These are phyloP conservation scores for Polyporus arcularius DNA, from an alignment of 768 basidiomycete species.

Conservation along the genomic window DNA sequence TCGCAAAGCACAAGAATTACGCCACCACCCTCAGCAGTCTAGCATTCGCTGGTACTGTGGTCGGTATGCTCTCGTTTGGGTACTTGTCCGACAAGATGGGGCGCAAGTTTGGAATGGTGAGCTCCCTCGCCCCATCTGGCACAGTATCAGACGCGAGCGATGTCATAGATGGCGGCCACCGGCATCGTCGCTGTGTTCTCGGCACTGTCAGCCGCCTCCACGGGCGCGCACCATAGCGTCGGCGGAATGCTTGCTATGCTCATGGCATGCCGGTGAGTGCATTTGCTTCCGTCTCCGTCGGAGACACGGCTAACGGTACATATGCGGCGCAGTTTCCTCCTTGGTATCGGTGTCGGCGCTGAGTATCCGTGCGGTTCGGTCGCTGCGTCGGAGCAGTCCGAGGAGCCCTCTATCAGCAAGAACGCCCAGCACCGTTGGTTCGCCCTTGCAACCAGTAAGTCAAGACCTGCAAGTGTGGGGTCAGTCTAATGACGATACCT, in stretches of 20 bases:
- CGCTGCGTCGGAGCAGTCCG: slow-evolving; percentile 87
- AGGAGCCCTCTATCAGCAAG: slow-evolving; percentile 76
- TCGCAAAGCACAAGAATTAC: slow-evolving; percentile 54
- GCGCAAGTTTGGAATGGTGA: slow-evolving; percentile 86
- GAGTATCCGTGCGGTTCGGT: slow-evolving; percentile 92
- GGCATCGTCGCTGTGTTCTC: slow-evolving; percentile 86
- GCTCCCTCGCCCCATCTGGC: slow-evolving; percentile 14
- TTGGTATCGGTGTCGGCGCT: slow-evolving; percentile 87
- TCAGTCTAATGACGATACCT: neutral
- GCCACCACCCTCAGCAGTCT: slow-evolving; percentile 64
- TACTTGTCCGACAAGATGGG: slow-evolving; percentile 86
- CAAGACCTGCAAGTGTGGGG: neutral
- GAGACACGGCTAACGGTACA: neutral
- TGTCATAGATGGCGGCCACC: slow-evolving; percentile 70
- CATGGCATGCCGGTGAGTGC: slow-evolving; percentile 66
- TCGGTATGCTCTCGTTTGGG: slow-evolving; percentile 83
- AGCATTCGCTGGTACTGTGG: slow-evolving; percentile 82
- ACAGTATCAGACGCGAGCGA: neutral
- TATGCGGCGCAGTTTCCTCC: slow-evolving; percentile 59
- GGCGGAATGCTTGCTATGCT: slow-evolving; percentile 77
- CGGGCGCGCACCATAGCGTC: slow-evolving; percentile 74
- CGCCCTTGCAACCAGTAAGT: slow-evolving; percentile 83
- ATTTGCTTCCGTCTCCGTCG: neutral
- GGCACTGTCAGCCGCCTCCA: slow-evolving; percentile 77
- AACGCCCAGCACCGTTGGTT: slow-evolving; percentile 86